Conservation (phyloP, 768 basidiomycete species). For the Polyporus arcularius region DNA sequence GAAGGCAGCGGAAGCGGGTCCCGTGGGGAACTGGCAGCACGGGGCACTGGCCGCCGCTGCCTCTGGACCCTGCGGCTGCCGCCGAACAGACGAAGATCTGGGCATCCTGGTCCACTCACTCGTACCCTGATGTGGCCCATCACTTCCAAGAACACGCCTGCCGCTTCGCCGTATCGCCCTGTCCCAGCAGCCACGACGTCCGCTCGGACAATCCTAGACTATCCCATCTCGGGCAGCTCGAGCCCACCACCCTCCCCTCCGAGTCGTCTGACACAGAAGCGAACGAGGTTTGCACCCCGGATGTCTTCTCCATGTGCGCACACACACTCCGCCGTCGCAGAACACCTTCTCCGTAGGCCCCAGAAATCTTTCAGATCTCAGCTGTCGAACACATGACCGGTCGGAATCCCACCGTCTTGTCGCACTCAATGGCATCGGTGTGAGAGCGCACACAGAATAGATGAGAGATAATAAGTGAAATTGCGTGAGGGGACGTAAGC, state of each 20-base stretch:
- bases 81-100: no score
- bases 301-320: background rate
- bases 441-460: conserved; percentile 5
- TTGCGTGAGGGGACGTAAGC: conserved; percentile 21
- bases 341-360: background rate
- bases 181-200: no score
- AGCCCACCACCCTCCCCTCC: background rate
- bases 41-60: no score
- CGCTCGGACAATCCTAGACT: no score
- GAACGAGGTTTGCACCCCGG: conserved; percentile 1
- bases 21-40: background rate
- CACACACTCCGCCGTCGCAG: background rate
- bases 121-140: no score
- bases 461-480: conserved; percentile 9
- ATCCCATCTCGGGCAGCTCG: no score
- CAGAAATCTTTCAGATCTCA: background rate
- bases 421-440: background rate
- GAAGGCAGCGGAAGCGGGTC: background rate
- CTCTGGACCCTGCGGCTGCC: no score
- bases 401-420: background rate
- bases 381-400: background rate
- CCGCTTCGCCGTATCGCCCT: no score
- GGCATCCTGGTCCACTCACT: no score
- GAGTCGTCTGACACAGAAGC: conserved; percentile 3
- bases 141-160: no score